Evolutionary conservation across 2,329 filamentous ascomycete genomes (phyloP), one percentile per base, ranked within the genome.

Genomic region (Parastagonospora nodorum): DNA sequence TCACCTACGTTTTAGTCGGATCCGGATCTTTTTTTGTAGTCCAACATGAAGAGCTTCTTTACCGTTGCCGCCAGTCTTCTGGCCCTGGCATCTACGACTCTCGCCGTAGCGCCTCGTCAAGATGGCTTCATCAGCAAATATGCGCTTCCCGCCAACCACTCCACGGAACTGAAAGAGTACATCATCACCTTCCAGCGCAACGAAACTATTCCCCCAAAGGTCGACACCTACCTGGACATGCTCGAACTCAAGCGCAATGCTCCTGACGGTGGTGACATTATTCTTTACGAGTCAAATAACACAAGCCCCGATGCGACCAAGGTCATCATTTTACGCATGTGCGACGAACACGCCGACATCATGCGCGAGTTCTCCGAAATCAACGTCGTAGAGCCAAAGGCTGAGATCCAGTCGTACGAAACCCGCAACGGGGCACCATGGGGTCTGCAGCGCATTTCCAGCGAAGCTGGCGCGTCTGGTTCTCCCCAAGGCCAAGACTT

Each of bases 381-480:
- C 45, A 66, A 63, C 4, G 48, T 72, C 8, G 71, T 80, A 10
- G 78, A 79, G 54, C 69, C 76, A 57, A 68, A 73, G 43, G 66
- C 65, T n/a, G 51, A 56, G 2, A 67, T 77, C 43, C 53, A 66
- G 43, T 69, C 65, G 5, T 69, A 64, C 4, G 61, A 62, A 11
- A 50, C 64, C 8, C 69, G 73, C 16, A 45, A 58, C 3, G 64
- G 68, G 35, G 65, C 77, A 9, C 76, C 78, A 0, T 80, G 78
- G 78, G 78, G 78, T 37, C 68, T 80, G 8, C 73, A 78, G 60
- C 72, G 76, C 48, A 74, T 80, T 48, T 79, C 77, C 4, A 67
- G 64, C 42, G 58, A 64, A 5, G 60, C 61, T 19, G 68, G 78
- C 46, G 64, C 64, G n/a, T 58, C 58, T 11, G 69, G 68, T 32